Conservation (phyloP, 73 alveolate species). For the Tetrahymena elliotti region DNA sequence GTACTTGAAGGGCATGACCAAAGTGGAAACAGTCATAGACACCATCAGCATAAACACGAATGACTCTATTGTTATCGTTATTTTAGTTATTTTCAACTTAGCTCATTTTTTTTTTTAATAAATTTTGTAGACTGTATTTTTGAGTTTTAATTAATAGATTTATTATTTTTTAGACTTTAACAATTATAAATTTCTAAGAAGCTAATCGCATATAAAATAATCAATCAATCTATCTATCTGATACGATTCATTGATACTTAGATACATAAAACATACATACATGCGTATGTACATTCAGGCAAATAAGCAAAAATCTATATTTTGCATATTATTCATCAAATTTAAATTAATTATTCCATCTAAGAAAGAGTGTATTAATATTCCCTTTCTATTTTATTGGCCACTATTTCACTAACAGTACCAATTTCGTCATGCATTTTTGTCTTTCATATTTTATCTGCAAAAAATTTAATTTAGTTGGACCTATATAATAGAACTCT, state of each 20-base stretch:
- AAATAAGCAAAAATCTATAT: not conserved
- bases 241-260: not conserved
- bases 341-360: not conserved
- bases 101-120: not conserved
- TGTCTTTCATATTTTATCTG: not conserved
- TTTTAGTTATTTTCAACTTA: not conserved
- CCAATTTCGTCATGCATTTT: not conserved
- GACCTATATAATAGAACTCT: not conserved
- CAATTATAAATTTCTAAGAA: not conserved
- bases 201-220: not conserved
- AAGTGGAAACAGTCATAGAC: slow-evolving; percentile 88
- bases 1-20: slow-evolving; percentile 73
- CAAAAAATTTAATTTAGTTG: not conserved
- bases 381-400: not conserved
- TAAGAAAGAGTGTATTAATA: not conserved
- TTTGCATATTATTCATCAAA: not conserved
- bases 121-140: not conserved
- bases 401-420: not conserved
- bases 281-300: not conserved
- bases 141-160: not conserved
- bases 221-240: too few species aligned
- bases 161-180: not conserved
- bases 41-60: slow-evolving; percentile 88
- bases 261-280: not conserved
- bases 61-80: not conserved